Evolutionary conservation across 441 rosid genomes (phyloP).

Genomic region (Theobroma grandiflorum): DNA sequence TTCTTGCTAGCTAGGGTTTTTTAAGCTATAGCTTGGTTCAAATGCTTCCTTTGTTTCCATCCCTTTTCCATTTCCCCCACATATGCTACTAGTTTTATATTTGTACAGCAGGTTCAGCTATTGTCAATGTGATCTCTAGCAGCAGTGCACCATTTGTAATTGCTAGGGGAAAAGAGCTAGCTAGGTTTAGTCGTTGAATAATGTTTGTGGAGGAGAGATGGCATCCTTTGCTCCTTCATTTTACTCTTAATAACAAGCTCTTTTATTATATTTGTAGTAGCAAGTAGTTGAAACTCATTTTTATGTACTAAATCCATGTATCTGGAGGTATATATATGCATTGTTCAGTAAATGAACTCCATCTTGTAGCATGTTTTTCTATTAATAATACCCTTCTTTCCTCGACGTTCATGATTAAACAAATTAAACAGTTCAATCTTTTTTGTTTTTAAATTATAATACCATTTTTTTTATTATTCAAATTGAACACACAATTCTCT

Average conservation of each 20-base stretch:
- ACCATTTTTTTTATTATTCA: too few relatives aligned
- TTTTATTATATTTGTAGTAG: neutral
- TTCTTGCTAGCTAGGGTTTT: constrained; percentile 9
- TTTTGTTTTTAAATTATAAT: too few relatives aligned
- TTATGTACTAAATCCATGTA: neutral
- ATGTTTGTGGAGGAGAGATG: neutral
- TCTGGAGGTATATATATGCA: neutral
- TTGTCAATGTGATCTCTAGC: neutral
- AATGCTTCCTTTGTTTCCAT: neutral
- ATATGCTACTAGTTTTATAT: neutral
- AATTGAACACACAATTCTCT: too few relatives aligned
- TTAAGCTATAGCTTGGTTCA: neutral
- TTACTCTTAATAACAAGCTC: constrained; percentile 1
- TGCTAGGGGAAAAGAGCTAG: neutral
- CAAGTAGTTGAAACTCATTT: neutral
- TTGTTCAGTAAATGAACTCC: neutral
- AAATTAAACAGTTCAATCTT: too few relatives aligned
- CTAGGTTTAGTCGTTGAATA: neutral
- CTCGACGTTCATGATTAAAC: too few relatives aligned
- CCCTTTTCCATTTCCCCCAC: neutral
- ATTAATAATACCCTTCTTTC: too few relatives aligned
- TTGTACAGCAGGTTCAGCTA: too few relatives aligned
- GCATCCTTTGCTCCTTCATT: neutral
- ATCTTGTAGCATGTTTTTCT: too few relatives aligned
- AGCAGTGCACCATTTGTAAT: neutral